Evolutionary conservation across 371 early-diverging fungal genomes (phyloP).

Genomic region (Mortierella sp.): DNA sequence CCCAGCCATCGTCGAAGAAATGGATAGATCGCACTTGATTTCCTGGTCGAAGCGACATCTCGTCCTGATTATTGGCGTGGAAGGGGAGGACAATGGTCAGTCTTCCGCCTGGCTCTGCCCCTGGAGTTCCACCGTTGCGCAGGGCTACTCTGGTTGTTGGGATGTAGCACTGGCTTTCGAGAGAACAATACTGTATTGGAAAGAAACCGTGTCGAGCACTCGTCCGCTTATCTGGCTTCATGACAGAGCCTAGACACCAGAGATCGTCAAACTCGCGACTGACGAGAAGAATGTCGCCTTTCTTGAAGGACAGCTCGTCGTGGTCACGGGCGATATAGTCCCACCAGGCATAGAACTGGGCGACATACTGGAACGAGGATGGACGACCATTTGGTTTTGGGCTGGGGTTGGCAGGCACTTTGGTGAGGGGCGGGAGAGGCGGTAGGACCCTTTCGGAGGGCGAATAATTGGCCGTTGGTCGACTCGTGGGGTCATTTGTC

Average conservation of each 20-base stretch:
- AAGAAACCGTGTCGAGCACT: slow-evolving; percentile 55
- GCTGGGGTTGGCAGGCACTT: slow-evolving; percentile 31
- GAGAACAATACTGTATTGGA: slow-evolving; percentile 49
- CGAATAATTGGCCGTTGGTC: slow-evolving; percentile 24
- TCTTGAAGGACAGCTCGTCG: slow-evolving; percentile 55
- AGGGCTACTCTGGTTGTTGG: slow-evolving; percentile 35
- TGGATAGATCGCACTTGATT: slow-evolving; percentile 54
- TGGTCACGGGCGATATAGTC: slow-evolving; percentile 55
- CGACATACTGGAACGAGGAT: slow-evolving; percentile 48
- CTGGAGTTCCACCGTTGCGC: slow-evolving; percentile 25
- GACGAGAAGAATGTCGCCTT: slow-evolving; percentile 50
- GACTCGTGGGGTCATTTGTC: slow-evolving; percentile 17
- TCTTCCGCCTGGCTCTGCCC: slow-evolving; percentile 44
- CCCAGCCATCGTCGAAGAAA: slow-evolving; percentile 57
- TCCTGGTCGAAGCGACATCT: slow-evolving; percentile 47
- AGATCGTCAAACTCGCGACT: slow-evolving; percentile 54
- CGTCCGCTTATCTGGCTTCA: slow-evolving; percentile 48
- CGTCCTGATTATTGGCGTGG: slow-evolving; percentile 39
- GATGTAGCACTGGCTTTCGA: slow-evolving; percentile 49
- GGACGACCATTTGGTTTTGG: slow-evolving; percentile 44
- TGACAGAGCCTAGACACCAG: slow-evolving; percentile 53
- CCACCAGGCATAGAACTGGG: slow-evolving; percentile 58
- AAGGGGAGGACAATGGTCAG: slow-evolving; percentile 46
- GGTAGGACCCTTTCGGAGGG: slow-evolving; percentile 41
- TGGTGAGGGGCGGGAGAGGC: slow-evolving; percentile 39